Base-by-base conservation (phyloP, 2,329 filamentous ascomycete genomes). In the Fusarium subglutinans region DNA sequence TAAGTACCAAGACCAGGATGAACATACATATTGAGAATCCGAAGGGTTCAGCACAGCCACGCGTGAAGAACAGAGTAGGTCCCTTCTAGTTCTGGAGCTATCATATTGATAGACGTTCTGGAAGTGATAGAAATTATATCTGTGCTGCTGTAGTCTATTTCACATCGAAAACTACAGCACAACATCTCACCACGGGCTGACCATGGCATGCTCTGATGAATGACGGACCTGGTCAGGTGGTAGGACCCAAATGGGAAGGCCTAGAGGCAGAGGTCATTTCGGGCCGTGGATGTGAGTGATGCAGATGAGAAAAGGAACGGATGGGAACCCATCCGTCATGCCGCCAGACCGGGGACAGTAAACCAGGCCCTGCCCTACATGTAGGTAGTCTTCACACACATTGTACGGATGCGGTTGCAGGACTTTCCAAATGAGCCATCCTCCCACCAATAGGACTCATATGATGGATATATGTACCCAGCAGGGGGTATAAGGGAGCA, bases 231-330 rank as follows among this genome's bases (percentile, higher is more conserved):
- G 63, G 69, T 77, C 75, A 78, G 69, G 73, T 78, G 76, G 73
- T 66, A 72, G 75, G 60, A 48, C 75, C 64, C 54, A 67, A 78
- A 76, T 35, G 61, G 76, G 76, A 77, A 77, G 70, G 73, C 74
- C 64, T 67, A 47, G 61, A 69, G 59, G 41, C 50, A 73, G 59
- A 70, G 56, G 65, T 72, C 66, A 74, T 73, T 66, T 76, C 68
- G 65, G 73, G 65, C 64, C 63, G 63, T 68, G 64, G 62, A 66
- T 37, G 66, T 68, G 57, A 63, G 66, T 68, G 55, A 63, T 73
- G 69, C 68, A 75, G 64, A 69, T 74, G 73, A 72, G 63, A 72
- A 72, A 61, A 76, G 66, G 66, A 68, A 76, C 70, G 71, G 70
- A 58, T 63, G 60, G 63, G 71, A 63, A 69, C 69, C 55, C 72